Evolutionary conservation across 139 green algal genomes (phyloP), one percentile per base, ranked within the genome.

Genomic region (Chlamydomonas sp.): DNA sequence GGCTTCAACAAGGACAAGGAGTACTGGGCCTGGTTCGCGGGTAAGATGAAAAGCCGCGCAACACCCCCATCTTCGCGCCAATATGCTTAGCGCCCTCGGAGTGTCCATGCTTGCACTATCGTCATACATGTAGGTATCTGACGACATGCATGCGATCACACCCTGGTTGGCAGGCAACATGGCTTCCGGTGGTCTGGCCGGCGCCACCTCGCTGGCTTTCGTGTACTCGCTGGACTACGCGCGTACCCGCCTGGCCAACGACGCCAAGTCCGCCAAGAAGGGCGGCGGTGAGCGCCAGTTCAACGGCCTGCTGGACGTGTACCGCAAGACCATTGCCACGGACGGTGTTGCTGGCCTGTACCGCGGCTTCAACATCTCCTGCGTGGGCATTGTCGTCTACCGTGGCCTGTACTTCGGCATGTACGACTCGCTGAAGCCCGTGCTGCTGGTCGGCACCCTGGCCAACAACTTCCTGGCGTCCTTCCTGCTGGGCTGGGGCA

Each of bases 171-270:
- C 84, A 94, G 92, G 95, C 84, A 99, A 99, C 95, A 94, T 99
- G 94, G 98, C 98, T 20, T 99, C 97, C 3, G 96, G 96, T 92
- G 98, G 97, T 92, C 89, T 94, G 60, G 98, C 98, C 49, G 98
- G 97, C 77, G 97, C 98, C 85, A 94, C 94, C 9, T 99, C 97
- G 15, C 95, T 99, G 85, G 90, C 97, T 5, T 98, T 99, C 89
- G 98, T 99, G 69, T 99, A 99, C 96, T 98, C 98, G 1, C 96
- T 99, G 69, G 98, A 99, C 94, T 99, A 99, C 93, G 98, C 97
- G 15, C 96, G 98, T 95, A 99, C 98, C n/a, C 95, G 98, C 80
- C 96, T 99, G 79, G 98, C 97, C 64, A 97, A 98, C 57, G 98
- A 99, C 86, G 91, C 98, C 88, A 96, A 96, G 85, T 93, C 90